These are phyloP conservation scores for Ogataea minuta DNA, from an alignment of 805 yeast species.

Conservation along the genomic window DNA sequence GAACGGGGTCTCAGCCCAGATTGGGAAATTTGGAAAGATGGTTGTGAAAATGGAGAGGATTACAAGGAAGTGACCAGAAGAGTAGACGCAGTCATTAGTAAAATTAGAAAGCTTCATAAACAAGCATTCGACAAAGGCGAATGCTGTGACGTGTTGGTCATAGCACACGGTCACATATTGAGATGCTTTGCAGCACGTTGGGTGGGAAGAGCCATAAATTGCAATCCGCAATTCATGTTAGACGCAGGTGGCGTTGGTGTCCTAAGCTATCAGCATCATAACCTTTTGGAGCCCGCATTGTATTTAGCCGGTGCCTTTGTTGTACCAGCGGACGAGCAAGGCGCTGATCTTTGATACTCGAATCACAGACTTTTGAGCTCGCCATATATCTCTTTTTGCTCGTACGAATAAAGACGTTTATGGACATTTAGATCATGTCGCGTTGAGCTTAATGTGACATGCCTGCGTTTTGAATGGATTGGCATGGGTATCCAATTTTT, in stretches of 20 bases:
- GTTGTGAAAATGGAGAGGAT: constrained; percentile 88
- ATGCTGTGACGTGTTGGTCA: constrained; percentile 72
- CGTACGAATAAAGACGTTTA: constrained; percentile 46
- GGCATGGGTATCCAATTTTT: too few species aligned
- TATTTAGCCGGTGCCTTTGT: constrained; percentile 79
- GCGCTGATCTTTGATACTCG: constrained; percentile 26
- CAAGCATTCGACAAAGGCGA: constrained; percentile 48
- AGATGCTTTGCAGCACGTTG: constrained; percentile 89
- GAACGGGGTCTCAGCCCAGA: constrained; percentile 49
- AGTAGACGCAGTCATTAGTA: constrained; percentile 65
- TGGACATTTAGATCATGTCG: too few species aligned
- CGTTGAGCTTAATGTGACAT: too few species aligned
- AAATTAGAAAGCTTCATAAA: constrained; percentile 60
- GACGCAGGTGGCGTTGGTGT: constrained; percentile 98
- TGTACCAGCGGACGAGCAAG: constrained; percentile 64
- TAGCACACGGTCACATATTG: constrained; percentile 92
- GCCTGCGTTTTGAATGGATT: too few species aligned
- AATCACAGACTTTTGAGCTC: constrained; percentile 37
- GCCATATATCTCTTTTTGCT: constrained; percentile 49
- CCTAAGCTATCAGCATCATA: constrained; percentile 82
- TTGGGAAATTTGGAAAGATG: constrained; percentile 90
- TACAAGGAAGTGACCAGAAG: constrained; percentile 65
- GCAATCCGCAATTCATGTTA: constrained; percentile 76
- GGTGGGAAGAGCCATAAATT: constrained; percentile 58
- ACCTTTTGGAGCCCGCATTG: constrained; percentile 82